A percentile compares a stretch with the other conserved stretches of the same genome.
These are phyloP conservation scores for Carex myosuroides DNA, from an alignment of 176 grass and related monocot genomes.

Conservation along the genomic window DNA sequence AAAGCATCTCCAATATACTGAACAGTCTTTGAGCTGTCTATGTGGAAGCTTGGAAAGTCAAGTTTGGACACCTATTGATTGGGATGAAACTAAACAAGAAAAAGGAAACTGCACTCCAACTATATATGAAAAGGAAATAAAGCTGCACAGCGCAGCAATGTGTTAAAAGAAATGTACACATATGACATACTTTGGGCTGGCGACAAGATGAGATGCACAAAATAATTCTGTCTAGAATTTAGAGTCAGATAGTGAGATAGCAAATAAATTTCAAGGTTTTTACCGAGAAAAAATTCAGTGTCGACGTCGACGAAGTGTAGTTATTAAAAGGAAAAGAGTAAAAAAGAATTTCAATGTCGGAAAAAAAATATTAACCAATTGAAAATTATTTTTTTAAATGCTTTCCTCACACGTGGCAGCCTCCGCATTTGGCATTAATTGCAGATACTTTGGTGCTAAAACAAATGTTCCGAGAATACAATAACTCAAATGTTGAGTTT, in stretches of 20 bases:
- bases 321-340: neutral
- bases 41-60: neutral
- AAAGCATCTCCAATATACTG: neutral
- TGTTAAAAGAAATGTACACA: neutral
- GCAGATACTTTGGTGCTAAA: no score
- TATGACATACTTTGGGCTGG: neutral
- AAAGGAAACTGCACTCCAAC: neutral
- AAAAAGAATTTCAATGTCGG: neutral
- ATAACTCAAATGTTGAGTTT: no score
- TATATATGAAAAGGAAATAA: neutral
- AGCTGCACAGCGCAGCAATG: neutral
- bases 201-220: neutral
- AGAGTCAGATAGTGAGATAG: neutral
- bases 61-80: neutral
- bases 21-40: neutral
- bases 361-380: neutral
- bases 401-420: no score
- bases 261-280: neutral
- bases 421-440: no score
- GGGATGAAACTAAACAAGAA: neutral
- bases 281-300: neutral
- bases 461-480: no score
- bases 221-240: neutral
- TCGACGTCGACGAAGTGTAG: neutral
- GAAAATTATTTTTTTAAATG: no score